Evolutionary conservation across 371 early-diverging fungal genomes (phyloP).

Genomic region (Fennellomyces sp.): DNA sequence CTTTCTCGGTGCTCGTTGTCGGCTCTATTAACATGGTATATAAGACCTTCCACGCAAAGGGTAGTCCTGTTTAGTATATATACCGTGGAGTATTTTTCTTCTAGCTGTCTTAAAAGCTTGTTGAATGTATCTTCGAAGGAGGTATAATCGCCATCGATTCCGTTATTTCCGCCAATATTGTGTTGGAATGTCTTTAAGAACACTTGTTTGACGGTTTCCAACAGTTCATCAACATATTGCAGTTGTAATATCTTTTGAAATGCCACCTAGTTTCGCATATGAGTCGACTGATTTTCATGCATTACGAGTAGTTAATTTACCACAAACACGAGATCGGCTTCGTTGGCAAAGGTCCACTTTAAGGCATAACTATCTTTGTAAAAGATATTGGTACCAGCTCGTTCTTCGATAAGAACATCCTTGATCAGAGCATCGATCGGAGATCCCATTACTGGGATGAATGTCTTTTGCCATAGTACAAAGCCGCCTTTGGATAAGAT

Average conservation of each 20-base stretch:
- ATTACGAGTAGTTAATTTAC: slow-evolving; percentile 41
- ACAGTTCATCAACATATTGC: slow-evolving; percentile 83
- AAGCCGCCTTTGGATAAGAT: slow-evolving; percentile 83
- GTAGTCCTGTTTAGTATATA: not conserved
- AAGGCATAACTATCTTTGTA: slow-evolving; percentile 70
- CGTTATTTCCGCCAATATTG: slow-evolving; percentile 12
- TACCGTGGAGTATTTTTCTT: slow-evolving; percentile 41
- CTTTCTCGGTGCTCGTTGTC: slow-evolving; percentile 67
- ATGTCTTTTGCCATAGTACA: slow-evolving; percentile 79
- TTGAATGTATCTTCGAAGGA: slow-evolving; percentile 47
- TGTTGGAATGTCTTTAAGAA: slow-evolving; percentile 38
- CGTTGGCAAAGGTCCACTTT: slow-evolving; percentile 87
- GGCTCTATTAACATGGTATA: slow-evolving; percentile 32
- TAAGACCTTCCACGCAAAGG: not conserved
- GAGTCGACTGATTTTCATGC: not conserved
- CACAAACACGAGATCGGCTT: slow-evolving; percentile 87
- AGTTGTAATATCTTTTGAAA: slow-evolving; percentile 90
- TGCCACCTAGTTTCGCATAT: slow-evolving; percentile 62
- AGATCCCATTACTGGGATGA: slow-evolving; percentile 53
- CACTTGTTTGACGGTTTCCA: slow-evolving; percentile 63
- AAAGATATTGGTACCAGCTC: slow-evolving; percentile 62
- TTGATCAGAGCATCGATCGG: slow-evolving; percentile 79
- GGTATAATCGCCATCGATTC: slow-evolving; percentile 26
- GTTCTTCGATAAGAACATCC: slow-evolving; percentile 81
- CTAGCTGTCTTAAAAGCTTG: slow-evolving; percentile 37